Conservation (phyloP, 169 alveolate genomes). For the Eimeria acervulina region DNA sequence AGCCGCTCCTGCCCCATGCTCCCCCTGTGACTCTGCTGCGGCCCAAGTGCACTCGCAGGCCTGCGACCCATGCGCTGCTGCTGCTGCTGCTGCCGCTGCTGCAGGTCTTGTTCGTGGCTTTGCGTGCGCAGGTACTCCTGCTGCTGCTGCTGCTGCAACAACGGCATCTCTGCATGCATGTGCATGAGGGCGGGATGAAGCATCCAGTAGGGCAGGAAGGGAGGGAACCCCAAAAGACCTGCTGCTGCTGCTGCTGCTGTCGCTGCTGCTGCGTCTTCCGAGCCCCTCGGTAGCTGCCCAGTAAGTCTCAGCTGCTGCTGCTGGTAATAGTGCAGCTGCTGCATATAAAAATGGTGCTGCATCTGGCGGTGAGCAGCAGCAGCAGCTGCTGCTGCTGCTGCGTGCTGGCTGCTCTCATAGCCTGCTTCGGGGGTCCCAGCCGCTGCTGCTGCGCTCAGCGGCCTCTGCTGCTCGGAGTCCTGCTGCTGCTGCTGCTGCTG, state of each 20-base stretch:
- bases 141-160: not conserved
- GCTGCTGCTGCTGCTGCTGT: too few relatives aligned
- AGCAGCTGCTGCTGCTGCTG: not conserved
- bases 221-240: conserved; percentile 1
- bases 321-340: conserved; percentile 12
- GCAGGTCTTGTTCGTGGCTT: not conserved
- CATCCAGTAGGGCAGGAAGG: conserved; percentile 9
- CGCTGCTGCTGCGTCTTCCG: too few relatives aligned
- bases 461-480: not conserved
- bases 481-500: too few relatives aligned
- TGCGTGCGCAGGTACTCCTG: not conserved
- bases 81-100: conserved; percentile 8
- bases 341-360: conserved; percentile 40
- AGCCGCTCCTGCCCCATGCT: not conserved
- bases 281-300: conserved; percentile 14
- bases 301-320: conserved; percentile 40
- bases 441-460: not conserved
- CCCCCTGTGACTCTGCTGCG: not conserved
- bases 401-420: conserved; percentile 1
- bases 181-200: not conserved
- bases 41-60: not conserved
- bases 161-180: conserved; percentile 13
- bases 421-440: not conserved
- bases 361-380: conserved; percentile 42
- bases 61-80: too few relatives aligned